Evolutionary conservation across 352 stramenopile species (phyloP).

Genomic region (Phytopythium cucurbitacearum): DNA sequence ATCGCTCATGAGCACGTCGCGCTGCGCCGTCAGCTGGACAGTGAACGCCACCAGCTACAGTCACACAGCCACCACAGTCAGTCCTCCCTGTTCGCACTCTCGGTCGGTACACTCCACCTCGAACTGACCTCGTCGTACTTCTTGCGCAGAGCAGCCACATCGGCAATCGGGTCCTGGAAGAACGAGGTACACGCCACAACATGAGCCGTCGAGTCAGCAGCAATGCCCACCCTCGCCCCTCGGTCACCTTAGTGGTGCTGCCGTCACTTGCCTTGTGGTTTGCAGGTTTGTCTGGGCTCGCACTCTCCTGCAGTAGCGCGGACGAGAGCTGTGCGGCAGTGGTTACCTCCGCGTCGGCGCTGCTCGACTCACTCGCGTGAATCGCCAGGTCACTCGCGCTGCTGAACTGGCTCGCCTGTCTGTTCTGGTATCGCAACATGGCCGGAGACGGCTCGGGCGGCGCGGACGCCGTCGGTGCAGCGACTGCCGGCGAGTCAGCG

Average conservation of each 20-base stretch:
- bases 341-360: slow-evolving; percentile 21
- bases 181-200: too few relatives aligned
- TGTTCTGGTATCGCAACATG: slow-evolving; percentile 3
- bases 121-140: slow-evolving; percentile 86
- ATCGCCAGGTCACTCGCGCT: slow-evolving; percentile 18
- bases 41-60: slow-evolving; percentile 81
- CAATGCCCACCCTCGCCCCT: too few relatives aligned
- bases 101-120: too few relatives aligned
- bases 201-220: too few relatives aligned
- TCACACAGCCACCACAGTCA: slow-evolving; percentile 7
- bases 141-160: slow-evolving; percentile 71
- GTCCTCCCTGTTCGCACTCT: neutral
- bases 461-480: slow-evolving; percentile 1
- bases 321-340: slow-evolving; percentile 54
- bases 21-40: slow-evolving; percentile 82
- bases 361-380: slow-evolving; percentile 6
- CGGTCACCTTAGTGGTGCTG: neutral
- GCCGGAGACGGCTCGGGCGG: neutral
- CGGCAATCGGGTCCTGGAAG: slow-evolving; percentile 42
- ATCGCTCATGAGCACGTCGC: slow-evolving; percentile 81
- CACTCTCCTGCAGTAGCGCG: slow-evolving; percentile 49
- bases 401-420: slow-evolving; percentile 19
- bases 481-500: neutral
- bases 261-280: slow-evolving; percentile 2
- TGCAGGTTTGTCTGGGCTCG: slow-evolving; percentile 11